These are phyloP conservation scores for Cupressus sempervirens DNA, from an alignment of 75 land plant species.

Conservation along the genomic window DNA sequence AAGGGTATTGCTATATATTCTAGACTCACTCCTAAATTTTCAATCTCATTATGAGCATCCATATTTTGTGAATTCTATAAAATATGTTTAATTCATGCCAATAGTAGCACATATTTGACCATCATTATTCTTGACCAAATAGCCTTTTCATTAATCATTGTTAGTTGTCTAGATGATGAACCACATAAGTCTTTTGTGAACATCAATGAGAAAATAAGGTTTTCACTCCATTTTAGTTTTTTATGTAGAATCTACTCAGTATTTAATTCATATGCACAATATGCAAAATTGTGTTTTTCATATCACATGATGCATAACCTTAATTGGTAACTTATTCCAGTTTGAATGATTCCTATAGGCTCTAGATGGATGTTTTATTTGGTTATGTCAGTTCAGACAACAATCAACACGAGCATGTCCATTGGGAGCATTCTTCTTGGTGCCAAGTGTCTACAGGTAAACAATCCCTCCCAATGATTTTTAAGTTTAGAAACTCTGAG, in stretches of 20 bases:
- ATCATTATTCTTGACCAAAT: no score
- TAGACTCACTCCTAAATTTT: no score
- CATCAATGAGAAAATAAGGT: no score
- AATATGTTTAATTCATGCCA: no score
- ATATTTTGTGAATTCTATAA: no score
- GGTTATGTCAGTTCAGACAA: conserved; percentile 50
- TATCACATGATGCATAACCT: background rate
- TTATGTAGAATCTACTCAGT: background rate
- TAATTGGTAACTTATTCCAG: background rate
- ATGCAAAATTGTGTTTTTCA: background rate
- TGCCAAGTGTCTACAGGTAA: conserved; percentile 52
- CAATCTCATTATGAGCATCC: no score
- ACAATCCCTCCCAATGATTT: background rate
- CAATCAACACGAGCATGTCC: conserved; percentile 58
- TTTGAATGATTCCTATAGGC: conserved; percentile 21
- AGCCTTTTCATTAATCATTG: no score
- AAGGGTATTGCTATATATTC: no score
- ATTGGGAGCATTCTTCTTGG: conserved; percentile 59
- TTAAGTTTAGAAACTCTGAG: background rate
- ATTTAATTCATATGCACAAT: background rate
- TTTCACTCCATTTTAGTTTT: no score
- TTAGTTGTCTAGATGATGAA: no score
- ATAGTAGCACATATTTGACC: no score
- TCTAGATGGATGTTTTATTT: conserved; percentile 75
- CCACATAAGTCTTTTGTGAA: no score